phyloP scores from a whole-genome alignment of 177 flowering plant genomes.

The Vitis hybrid region DNA sequence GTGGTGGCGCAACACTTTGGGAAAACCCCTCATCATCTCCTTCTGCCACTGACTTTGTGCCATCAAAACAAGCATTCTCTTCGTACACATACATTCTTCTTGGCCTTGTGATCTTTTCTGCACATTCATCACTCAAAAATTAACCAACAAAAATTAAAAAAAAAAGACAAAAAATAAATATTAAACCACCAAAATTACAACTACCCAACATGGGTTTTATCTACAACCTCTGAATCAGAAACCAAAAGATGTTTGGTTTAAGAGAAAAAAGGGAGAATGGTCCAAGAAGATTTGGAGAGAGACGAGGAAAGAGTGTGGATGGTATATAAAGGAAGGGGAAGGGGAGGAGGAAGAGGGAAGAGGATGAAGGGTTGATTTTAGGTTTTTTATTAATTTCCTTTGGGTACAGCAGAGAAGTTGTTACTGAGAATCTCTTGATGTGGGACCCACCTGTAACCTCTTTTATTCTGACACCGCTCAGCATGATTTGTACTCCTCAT shows the following conservation, averaged over 20 bases:
- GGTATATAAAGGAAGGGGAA: background rate
- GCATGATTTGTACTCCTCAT: no score
- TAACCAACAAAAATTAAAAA: background rate
- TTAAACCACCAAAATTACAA: background rate
- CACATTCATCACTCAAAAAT: background rate
- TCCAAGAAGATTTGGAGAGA: no score
- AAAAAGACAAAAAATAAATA: background rate
- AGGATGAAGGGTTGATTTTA: background rate
- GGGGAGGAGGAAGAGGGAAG: background rate
- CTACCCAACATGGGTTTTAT: no score
- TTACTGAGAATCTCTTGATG: slow-evolving; percentile 22
- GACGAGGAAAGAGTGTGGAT: no score
- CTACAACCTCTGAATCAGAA: no score
- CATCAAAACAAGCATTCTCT: slow-evolving; percentile 33
- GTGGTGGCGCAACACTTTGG: slow-evolving; percentile 2
- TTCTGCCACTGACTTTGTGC: slow-evolving; percentile 16
- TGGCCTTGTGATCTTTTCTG: slow-evolving; percentile 3
- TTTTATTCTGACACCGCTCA: background rate
- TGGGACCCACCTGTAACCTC: slow-evolving; percentile 17
- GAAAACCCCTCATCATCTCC: slow-evolving; percentile 15
- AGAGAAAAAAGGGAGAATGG: no score
- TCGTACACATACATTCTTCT: slow-evolving; percentile 20
- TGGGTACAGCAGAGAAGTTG: slow-evolving; percentile 8
- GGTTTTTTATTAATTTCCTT: background rate
- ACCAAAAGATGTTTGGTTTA: no score